Evolutionary conservation across 129 eudicot genomes (phyloP).

Genomic region (Mikania micrantha): DNA sequence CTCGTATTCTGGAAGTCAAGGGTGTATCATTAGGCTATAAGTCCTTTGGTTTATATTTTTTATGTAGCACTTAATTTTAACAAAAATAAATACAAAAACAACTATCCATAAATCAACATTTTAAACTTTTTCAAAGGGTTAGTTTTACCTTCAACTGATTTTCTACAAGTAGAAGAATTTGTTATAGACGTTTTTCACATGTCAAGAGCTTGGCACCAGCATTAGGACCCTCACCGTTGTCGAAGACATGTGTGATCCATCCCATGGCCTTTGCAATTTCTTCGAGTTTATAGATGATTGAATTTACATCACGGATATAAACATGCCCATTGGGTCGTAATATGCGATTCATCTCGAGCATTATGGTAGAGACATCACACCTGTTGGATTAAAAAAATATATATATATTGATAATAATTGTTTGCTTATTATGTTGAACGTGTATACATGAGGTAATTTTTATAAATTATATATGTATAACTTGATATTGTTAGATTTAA

Average conservation of each 20-base stretch:
- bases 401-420: too few species aligned
- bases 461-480: background rate
- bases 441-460: background rate
- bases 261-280: conserved; percentile 73
- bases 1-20: too few species aligned
- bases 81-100: conserved; percentile 1
- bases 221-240: conserved; percentile 81
- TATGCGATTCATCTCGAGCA: conserved; percentile 78
- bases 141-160: conserved; percentile 5
- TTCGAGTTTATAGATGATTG: conserved; percentile 45
- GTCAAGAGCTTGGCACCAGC: conserved; percentile 70
- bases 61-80: background rate
- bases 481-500: background rate
- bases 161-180: background rate
- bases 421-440: background rate
- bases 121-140: background rate
- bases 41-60: background rate
- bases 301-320: conserved; percentile 55
- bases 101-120: background rate
- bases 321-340: conserved; percentile 72
- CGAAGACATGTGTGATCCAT: conserved; percentile 53
- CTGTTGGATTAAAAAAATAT: conserved; percentile 18
- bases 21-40: too few species aligned
- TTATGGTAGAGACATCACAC: conserved; percentile 65
- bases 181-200: conserved; percentile 62